phyloP scores from a whole-genome alignment of 78 protist species.

The Planoprotostelium fungivorum region DNA sequence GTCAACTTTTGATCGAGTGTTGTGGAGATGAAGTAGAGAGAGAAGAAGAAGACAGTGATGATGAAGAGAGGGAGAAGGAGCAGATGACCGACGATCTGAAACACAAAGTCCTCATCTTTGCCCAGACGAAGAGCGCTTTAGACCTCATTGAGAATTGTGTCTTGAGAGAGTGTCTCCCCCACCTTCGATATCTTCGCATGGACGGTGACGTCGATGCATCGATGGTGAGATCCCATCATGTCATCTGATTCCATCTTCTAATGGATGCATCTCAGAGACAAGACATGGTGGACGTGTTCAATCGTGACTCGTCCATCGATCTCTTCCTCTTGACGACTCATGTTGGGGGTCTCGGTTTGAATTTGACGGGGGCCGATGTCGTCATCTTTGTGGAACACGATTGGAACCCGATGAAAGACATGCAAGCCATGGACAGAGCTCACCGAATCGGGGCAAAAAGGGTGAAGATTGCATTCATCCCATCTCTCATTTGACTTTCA shows the following conservation, averaged over 20 bases:
- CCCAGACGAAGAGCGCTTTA: constrained; percentile 78
- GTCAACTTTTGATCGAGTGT: constrained; percentile 64
- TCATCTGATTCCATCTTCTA: background rate
- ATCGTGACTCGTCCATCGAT: constrained; percentile 87
- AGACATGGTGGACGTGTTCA: constrained; percentile 77
- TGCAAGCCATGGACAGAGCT: constrained; percentile 96
- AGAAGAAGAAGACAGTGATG: background rate
- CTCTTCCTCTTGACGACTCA: constrained; percentile 91
- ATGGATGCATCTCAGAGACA: constrained; percentile 25
- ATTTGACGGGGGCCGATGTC: constrained; percentile 96
- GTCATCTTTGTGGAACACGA: constrained; percentile 96
- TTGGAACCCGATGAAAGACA: constrained; percentile 97
- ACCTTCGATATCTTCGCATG: constrained; percentile 75
- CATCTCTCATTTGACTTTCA: background rate
- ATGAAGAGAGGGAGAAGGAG: background rate
- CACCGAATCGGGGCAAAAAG: constrained; percentile 94
- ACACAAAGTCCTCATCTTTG: constrained; percentile 87
- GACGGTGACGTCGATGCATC: constrained; percentile 72
- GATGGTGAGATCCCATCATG: constrained; percentile 10
- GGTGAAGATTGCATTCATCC: background rate
- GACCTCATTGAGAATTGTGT: constrained; percentile 78
- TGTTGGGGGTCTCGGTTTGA: constrained; percentile 98
- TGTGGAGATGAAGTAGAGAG: constrained; percentile 58
- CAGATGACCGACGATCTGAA: background rate
- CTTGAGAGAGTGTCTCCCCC: constrained; percentile 66